phyloP scores from a whole-genome alignment of 208 protist species.

The Leptomonas pyrrhocoris region DNA sequence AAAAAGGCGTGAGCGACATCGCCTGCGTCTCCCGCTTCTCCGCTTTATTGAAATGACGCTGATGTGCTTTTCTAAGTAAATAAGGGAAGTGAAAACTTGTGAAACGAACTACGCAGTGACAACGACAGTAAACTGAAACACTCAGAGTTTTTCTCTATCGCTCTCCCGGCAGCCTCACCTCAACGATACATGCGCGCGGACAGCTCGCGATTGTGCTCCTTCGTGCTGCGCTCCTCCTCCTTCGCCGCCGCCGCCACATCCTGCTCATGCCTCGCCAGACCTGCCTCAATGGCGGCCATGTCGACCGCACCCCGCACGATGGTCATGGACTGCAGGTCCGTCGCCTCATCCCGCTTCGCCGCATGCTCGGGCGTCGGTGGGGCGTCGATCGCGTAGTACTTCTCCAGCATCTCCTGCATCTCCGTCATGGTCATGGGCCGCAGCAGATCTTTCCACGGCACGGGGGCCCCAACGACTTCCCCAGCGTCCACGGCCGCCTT shows the following conservation, averaged over 20 bases:
- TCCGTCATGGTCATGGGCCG: constrained; percentile 79
- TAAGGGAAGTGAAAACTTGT: constrained; percentile 1
- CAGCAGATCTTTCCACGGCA: constrained; percentile 53
- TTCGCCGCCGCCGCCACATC: constrained; percentile 30
- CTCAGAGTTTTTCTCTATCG: neutral
- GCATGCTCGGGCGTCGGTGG: constrained; percentile 72
- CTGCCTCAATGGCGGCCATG: constrained; percentile 54
- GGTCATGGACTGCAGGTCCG: constrained; percentile 80
- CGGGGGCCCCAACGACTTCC: constrained; percentile 61
- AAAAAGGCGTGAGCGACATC: too few species aligned
- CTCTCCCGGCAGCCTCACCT: neutral
- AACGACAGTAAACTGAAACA: constrained; percentile 4
- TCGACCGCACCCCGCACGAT: constrained; percentile 60
- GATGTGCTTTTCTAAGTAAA: neutral
- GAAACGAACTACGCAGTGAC: constrained; percentile 3
- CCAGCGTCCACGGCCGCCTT: constrained; percentile 75
- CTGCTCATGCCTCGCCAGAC: constrained; percentile 38
- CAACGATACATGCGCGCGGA: constrained; percentile 51
- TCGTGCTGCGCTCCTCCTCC: constrained; percentile 7
- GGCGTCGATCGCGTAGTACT: constrained; percentile 69
- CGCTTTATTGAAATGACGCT: too few species aligned
- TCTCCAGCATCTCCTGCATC: constrained; percentile 59
- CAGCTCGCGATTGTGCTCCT: constrained; percentile 48
- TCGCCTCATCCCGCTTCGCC: constrained; percentile 40
- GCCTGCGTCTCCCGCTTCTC: too few species aligned